Evolutionary conservation across 225 moss, liverwort and hornwort species (phyloP), one percentile per base, ranked within the genome.

Genomic region (Bryoerythrophyllum caledonicum): DNA sequence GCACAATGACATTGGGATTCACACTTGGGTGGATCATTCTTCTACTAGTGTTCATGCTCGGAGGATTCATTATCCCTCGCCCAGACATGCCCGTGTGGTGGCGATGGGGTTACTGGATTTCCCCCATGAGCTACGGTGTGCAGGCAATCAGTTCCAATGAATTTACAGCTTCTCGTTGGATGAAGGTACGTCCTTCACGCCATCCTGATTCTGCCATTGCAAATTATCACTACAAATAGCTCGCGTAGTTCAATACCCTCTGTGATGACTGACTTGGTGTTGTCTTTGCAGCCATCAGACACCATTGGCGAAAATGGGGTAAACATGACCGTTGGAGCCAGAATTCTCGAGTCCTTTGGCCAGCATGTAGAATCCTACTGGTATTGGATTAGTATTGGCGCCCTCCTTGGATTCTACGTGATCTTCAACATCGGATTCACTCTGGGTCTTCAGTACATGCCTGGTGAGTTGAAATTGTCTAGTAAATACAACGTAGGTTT

Each of bases 101-200:
- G 94, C 81, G 88, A 38, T 96, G 94, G 96, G 93, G 78, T 3
- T 96, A 88, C 75, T 96, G 90, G 88, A 0, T 83, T 19, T 79
- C 84, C 21, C 91, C 90, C 51, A 76, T 92, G 64, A 79, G 87
- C n/a, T 92, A 91, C 27, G 74, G 82, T 12, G 74, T 85, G 37
- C 82, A 86, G 68, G 91, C 80, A 20, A 76, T 90, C 21, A 65
- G 67, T 28, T 17, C 76, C 21, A 90, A 84, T 28, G 94, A 96
- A 57, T 90, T 82, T 54, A 87, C 90, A 7, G 77, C 89, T 12
- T 83, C 91, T 32, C 85, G 91, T 21, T 96, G 96, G 90, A 38
- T 38, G 0, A 85, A 60, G 85, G 90, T 90, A n/a, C n/a, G n/a
- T n/a, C n/a, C n/a, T n/a, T n/a, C n/a, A n/a, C n/a, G n/a, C n/a